phyloP scores from a whole-genome alignment of 129 eudicot species.

The Centrapalus pauciflorus region DNA sequence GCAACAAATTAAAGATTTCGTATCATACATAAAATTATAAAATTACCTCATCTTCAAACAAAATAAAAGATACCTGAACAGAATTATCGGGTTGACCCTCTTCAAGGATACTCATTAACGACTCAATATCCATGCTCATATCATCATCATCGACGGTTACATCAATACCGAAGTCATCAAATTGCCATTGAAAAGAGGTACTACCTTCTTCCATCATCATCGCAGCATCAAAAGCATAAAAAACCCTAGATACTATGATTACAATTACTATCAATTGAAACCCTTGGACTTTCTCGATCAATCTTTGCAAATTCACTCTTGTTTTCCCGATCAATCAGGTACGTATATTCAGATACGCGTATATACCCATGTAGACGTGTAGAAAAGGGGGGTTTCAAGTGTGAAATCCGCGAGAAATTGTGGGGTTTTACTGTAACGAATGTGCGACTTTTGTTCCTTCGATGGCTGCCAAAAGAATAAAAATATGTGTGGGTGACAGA shows the following conservation, averaged over 20 bases:
- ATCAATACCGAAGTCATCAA: constrained; percentile 8
- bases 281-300: not conserved
- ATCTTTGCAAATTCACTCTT: too few relatives aligned
- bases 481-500: too few relatives aligned
- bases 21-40: constrained; percentile 2
- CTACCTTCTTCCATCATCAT: constrained; percentile 30
- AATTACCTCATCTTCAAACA: not conserved
- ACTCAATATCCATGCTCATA: constrained; percentile 27
- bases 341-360: too few relatives aligned
- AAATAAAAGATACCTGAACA: constrained; percentile 11
- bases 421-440: constrained; percentile 27
- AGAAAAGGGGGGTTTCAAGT: not conserved
- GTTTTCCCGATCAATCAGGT: too few relatives aligned
- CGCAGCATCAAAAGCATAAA: constrained; percentile 9
- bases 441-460: constrained; percentile 13
- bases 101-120: constrained; percentile 23
- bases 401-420: constrained; percentile 22
- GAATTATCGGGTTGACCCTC: constrained; percentile 13
- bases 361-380: too few relatives aligned
- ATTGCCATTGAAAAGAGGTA: constrained; percentile 10
- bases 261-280: not conserved
- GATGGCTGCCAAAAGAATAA: too few relatives aligned
- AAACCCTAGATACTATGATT: constrained; percentile 19
- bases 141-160: constrained; percentile 16
- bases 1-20: too few relatives aligned